Evolutionary conservation across 768 basidiomycete genomes (phyloP).

Genomic region (Sporobolomyces roseus): DNA sequence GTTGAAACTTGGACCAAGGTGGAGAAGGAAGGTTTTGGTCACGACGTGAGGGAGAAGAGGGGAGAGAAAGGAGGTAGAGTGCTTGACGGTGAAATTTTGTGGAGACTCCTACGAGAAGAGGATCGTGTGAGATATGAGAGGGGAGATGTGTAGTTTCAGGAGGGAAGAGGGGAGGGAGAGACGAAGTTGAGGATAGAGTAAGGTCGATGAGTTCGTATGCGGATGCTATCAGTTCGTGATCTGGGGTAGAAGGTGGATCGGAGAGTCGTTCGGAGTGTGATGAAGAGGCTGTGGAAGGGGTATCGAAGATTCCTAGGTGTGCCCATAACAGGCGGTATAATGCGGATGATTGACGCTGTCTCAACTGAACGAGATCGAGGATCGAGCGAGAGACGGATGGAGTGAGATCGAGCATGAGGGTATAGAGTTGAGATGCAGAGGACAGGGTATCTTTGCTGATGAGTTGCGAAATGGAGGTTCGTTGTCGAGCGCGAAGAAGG

Average conservation of each 20-base stretch:
- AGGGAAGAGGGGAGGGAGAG: conserved; percentile 9
- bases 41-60: background rate
- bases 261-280: no score
- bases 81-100: conserved; percentile 15
- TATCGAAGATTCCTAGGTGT: background rate
- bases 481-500: conserved; percentile 19
- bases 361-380: background rate
- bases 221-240: background rate
- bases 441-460: background rate
- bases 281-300: background rate
- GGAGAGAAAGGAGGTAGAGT: conserved; percentile 17
- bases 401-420: conserved; percentile 20
- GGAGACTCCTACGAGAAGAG: conserved; percentile 17
- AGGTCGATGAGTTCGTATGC: conserved; percentile 16
- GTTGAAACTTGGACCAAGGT: conserved; percentile 1
- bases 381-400: background rate
- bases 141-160: background rate
- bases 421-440: conserved; percentile 24
- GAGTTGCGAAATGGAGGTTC: background rate
- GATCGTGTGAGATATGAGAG: background rate
- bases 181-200: background rate
- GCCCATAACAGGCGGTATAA: conserved; percentile 29
- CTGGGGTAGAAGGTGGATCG: background rate
- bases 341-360: conserved; percentile 27
- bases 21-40: background rate